Percentiles rank a stretch among this genome's conserved stretches.
Evolutionary conservation across 2,329 filamentous ascomycete genomes (phyloP).

Genomic region (Fusarium sp.): DNA sequence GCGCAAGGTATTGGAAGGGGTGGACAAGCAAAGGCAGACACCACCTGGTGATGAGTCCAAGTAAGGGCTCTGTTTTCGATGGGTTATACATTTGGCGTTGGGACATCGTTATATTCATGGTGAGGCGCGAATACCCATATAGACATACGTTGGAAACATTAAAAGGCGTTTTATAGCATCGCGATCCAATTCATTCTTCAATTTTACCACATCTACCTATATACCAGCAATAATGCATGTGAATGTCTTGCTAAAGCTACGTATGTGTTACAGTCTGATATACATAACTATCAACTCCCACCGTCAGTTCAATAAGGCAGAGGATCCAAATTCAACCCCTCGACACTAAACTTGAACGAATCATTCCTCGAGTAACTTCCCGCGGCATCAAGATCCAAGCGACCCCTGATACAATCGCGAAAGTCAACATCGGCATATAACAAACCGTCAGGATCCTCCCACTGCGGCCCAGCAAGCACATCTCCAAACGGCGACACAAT

Average conservation of each 20-base stretch:
- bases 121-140: slow-evolving; percentile 28
- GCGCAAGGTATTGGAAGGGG: slow-evolving; percentile 45
- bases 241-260: no score
- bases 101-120: background rate
- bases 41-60: slow-evolving; percentile 41
- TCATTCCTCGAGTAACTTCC: slow-evolving; percentile 85
- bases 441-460: slow-evolving; percentile 79
- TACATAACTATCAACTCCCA: slow-evolving; percentile 10
- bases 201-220: no score
- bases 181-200: no score
- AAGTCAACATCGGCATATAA: slow-evolving; percentile 82
- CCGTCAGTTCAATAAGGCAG: slow-evolving; percentile 60
- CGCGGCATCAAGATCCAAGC: slow-evolving; percentile 84
- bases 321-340: slow-evolving; percentile 67
- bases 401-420: slow-evolving; percentile 84
- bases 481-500: slow-evolving; percentile 84
- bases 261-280: slow-evolving; percentile 22
- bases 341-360: slow-evolving; percentile 69
- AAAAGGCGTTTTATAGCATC: slow-evolving; percentile 19
- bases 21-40: slow-evolving; percentile 43
- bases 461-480: slow-evolving; percentile 82
- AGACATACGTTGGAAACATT: slow-evolving; percentile 8
- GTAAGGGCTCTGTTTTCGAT: slow-evolving; percentile 15
- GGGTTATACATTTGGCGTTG: background rate
- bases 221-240: no score